Percentiles rank a stretch among this genome's conserved stretches.
Conservation (phyloP, 2,329 filamentous ascomycete species). For the Arachnopeziza araneosa region DNA sequence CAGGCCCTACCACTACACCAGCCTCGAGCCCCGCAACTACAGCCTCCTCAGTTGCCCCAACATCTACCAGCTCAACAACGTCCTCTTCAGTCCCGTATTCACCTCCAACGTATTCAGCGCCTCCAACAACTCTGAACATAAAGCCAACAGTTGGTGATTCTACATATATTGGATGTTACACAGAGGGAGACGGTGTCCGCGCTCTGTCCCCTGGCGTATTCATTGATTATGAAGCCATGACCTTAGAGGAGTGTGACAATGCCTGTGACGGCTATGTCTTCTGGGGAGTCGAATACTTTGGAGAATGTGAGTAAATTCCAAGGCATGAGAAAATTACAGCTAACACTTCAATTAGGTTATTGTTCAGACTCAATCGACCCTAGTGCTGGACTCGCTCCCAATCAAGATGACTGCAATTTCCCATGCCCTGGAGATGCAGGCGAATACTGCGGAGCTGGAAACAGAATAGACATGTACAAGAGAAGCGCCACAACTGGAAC, state of each 20-base stretch:
- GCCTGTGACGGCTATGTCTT: slow-evolving; percentile 30
- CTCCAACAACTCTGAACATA: slow-evolving; percentile 16
- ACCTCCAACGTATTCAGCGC: slow-evolving; percentile 6
- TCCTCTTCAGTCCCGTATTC: not conserved
- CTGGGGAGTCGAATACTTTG: slow-evolving; percentile 36
- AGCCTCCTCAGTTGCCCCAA: no score
- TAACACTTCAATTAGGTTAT: slow-evolving; percentile 18
- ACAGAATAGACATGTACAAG: slow-evolving; percentile 22
- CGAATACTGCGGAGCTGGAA: slow-evolving; percentile 32
- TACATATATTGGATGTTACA: slow-evolving; percentile 22
- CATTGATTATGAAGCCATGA: slow-evolving; percentile 27
- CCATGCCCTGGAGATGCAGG: slow-evolving; percentile 25
- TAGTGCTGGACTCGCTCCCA: slow-evolving; percentile 11
- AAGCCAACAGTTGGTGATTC: slow-evolving; percentile 19
- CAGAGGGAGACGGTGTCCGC: slow-evolving; percentile 15
- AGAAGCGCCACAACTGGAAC: not conserved
- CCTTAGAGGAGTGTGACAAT: slow-evolving; percentile 28
- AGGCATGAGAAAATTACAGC: not conserved
- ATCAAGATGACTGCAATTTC: slow-evolving; percentile 20
- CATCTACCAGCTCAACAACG: not conserved
- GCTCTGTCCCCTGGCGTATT: slow-evolving; percentile 15
- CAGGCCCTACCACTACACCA: no score
- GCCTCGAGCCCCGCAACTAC: no score
- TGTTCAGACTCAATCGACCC: slow-evolving; percentile 27
- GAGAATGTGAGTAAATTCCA: slow-evolving; percentile 27